Evolutionary conservation across 2,329 filamentous ascomycete species (phyloP), one percentile per base, ranked within the genome.

Genomic region (Aspergillus luchuensis): DNA sequence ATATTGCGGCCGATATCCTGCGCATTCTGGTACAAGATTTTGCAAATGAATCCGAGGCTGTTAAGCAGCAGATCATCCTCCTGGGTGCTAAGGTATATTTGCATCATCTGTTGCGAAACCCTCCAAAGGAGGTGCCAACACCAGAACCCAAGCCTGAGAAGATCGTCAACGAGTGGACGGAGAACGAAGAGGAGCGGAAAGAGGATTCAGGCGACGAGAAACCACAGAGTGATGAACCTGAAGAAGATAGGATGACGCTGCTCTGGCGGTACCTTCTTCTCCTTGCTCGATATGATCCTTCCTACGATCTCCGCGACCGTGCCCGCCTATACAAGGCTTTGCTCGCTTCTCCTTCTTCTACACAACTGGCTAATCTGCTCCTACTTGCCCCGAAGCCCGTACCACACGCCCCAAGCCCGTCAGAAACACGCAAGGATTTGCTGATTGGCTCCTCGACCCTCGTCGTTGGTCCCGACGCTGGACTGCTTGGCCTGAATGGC

Each of bases 1-100:
- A 96, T 69, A 94, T 99, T 63, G 95, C 95, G 0, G 89, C 94
- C 0, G 95, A 99, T 71, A 92, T 98, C 6, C 80, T 98, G 36
- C 87, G 95, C 7, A 94, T 98, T 47, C 80, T 99, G 2, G 85
- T 92, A 48, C 94, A 92, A 74, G 89, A 89, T 17, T 99, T 98
- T 71, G 82, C 88, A 1, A 87, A 88, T 63, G 95, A 99, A 77
- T 88, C 88, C 1, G 92, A 97, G 72, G 83, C 89, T 28, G 92
- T 92, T 11, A 97, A 96, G 75, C 84, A 92, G 60, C 95, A 99
- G 74, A 96, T 98, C 65, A 84, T 99, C 15, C 82, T 99, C 0
- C 83, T 99, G 3, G 95, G 91, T 6, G 94, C 95, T n/a, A 98
- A 98, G 72, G 92, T 98, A 1, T 98, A 98, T 72, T 84, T 98